A percentile compares a stretch with the other conserved stretches of the same genome.
phyloP scores from a whole-genome alignment of 805 yeast species.

The Barnettozyma salicaria region DNA sequence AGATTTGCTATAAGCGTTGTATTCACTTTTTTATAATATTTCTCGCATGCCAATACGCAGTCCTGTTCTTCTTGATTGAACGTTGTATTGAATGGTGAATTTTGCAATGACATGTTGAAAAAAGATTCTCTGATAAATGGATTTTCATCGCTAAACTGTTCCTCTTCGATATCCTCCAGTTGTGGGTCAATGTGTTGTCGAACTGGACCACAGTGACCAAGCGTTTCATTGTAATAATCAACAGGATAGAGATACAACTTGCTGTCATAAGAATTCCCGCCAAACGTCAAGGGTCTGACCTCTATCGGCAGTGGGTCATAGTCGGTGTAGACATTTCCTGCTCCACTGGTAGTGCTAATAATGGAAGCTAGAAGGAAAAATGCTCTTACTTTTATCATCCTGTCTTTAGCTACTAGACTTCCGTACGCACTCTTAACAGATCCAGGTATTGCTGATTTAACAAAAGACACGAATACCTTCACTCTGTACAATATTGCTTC shows the following conservation, averaged over 20 bases:
- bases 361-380: too few relatives aligned
- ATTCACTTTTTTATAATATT: slow-evolving; percentile 17
- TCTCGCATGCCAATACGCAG: slow-evolving; percentile 19
- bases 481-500: too few relatives aligned
- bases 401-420: too few relatives aligned
- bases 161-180: too few relatives aligned
- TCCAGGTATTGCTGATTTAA: too few relatives aligned
- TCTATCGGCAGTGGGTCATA: slow-evolving; percentile 18
- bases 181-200: too few relatives aligned
- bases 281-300: slow-evolving; percentile 23
- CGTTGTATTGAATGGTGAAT: slow-evolving; percentile 21
- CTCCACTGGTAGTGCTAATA: slow-evolving; percentile 8
- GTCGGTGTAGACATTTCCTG: too few relatives aligned
- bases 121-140: too few relatives aligned
- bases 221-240: slow-evolving; percentile 21
- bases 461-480: too few relatives aligned
- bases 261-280: slow-evolving; percentile 23
- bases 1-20: slow-evolving; percentile 24
- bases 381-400: too few relatives aligned
- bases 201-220: slow-evolving; percentile 18
- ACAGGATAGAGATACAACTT: slow-evolving; percentile 24
- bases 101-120: slow-evolving; percentile 15
- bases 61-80: slow-evolving; percentile 11
- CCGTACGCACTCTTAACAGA: too few relatives aligned
- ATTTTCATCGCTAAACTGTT: too few relatives aligned